Evolutionary conservation across 1,139 yeast species (phyloP).

Genomic region (Suhomyces ambrosiae): DNA sequence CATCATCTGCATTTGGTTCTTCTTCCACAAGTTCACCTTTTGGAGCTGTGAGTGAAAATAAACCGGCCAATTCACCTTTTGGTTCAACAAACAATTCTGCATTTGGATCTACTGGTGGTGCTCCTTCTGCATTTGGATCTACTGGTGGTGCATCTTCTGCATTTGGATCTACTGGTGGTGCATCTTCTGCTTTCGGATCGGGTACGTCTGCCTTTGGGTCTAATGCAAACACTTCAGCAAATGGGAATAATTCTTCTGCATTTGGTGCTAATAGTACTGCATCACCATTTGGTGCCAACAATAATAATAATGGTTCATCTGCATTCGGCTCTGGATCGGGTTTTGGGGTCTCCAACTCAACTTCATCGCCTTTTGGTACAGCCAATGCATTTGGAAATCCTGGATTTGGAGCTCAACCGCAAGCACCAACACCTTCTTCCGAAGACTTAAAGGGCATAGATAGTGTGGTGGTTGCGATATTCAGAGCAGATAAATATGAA

Average conservation of each 20-base stretch:
- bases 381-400: too few species aligned
- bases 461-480: conserved; percentile 47
- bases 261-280: too few species aligned
- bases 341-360: neutral
- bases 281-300: conserved; percentile 12
- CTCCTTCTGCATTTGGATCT: conserved; percentile 7
- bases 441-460: conserved; percentile 37
- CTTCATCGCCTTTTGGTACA: conserved; percentile 15
- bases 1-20: conserved; percentile 15
- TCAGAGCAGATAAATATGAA: conserved; percentile 51
- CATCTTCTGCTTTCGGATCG: too few species aligned
- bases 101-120: neutral
- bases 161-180: conserved; percentile 10
- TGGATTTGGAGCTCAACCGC: conserved; percentile 1
- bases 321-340: conserved; percentile 2
- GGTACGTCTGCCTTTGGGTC: too few species aligned
- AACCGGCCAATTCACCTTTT: neutral
- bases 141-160: conserved; percentile 3
- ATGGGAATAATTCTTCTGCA: too few species aligned
- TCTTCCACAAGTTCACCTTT: conserved; percentile 7
- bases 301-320: neutral
- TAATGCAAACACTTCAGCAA: too few species aligned
- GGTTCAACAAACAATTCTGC: neutral
- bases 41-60: neutral
- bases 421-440: neutral